Conservation (phyloP, 768 basidiomycete species). For the Podaxis sp. region DNA sequence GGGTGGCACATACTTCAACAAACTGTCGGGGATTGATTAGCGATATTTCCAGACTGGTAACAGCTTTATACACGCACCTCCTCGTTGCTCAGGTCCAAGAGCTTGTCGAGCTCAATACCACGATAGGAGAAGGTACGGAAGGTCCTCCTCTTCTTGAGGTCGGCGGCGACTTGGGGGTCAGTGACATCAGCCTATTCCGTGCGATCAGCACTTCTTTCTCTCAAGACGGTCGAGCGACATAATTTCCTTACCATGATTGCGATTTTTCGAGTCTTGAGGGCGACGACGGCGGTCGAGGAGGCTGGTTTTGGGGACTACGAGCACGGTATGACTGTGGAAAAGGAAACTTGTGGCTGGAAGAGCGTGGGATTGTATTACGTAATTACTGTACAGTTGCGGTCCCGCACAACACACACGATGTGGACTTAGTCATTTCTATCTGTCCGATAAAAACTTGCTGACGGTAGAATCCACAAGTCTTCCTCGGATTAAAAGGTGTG, state of each 20-base stretch:
- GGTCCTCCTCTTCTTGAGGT: slow-evolving; percentile 97
- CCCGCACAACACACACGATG: slow-evolving; percentile 16
- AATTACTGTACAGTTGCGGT: slow-evolving; percentile 60
- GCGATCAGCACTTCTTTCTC: slow-evolving; percentile 16
- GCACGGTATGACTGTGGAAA: slow-evolving; percentile 22
- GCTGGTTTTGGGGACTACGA: slow-evolving; percentile 22
- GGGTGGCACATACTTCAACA: slow-evolving; percentile 61
- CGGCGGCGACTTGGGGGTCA: slow-evolving; percentile 92
- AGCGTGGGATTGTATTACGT: slow-evolving; percentile 31
- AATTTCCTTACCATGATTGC: slow-evolving; percentile 39
- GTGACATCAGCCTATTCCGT: slow-evolving; percentile 78
- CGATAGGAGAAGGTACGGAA: slow-evolving; percentile 99
- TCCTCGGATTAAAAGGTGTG: slow-evolving; percentile 88
- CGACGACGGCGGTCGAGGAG: slow-evolving; percentile 20
- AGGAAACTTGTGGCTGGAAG: slow-evolving; percentile 39
- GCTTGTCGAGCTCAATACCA: slow-evolving; percentile 97
- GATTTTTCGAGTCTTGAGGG: slow-evolving; percentile 24
- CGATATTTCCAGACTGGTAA: background rate
- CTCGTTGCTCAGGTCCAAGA: slow-evolving; percentile 94
- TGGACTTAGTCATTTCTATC: slow-evolving; percentile 17
- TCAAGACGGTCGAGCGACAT: slow-evolving; percentile 9
- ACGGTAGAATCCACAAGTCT: slow-evolving; percentile 91
- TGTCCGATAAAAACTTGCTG: slow-evolving; percentile 30
- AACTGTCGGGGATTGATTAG: slow-evolving; percentile 44
- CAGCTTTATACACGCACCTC: slow-evolving; percentile 59